Evolutionary conservation across 192 early-diverging fungal species (phyloP).

Genomic region (Coemansia sp.): DNA sequence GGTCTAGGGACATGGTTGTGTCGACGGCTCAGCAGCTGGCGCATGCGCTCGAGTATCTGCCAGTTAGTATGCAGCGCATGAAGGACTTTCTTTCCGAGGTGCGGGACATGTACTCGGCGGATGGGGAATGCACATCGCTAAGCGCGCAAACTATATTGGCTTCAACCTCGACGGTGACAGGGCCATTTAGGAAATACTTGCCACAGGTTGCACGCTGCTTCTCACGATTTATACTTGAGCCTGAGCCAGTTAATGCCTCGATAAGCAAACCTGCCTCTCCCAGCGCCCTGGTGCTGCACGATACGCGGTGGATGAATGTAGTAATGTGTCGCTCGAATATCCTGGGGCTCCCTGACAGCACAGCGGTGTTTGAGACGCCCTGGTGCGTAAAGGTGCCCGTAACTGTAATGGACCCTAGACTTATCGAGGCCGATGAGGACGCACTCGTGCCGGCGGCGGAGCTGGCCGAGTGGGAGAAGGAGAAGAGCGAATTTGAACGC

Average conservation of each 20-base stretch:
- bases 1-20: conserved; percentile 35
- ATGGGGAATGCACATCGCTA: conserved; percentile 33
- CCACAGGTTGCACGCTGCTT: conserved; percentile 41
- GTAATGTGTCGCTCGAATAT: conserved; percentile 25
- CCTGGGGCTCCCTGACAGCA: conserved; percentile 28
- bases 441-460: conserved; percentile 42
- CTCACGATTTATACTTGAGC: conserved; percentile 36
- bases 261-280: conserved; percentile 23
- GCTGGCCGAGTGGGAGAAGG: conserved; percentile 38
- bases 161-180: conserved; percentile 32
- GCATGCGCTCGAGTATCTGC: conserved; percentile 46
- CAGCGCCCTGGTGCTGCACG: conserved; percentile 43
- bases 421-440: conserved; percentile 27
- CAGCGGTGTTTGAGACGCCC: conserved; percentile 43
- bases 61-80: conserved; percentile 39
- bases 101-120: conserved; percentile 33
- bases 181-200: conserved; percentile 39
- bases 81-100: conserved; percentile 42
- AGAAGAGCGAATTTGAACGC: conserved; percentile 51
- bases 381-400: conserved; percentile 38
- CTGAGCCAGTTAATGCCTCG: conserved; percentile 11
- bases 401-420: conserved; percentile 16
- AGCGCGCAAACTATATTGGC: conserved; percentile 35
- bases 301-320: conserved; percentile 44
- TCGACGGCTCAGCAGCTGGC: conserved; percentile 44